Evolutionary conservation across 169 alveolate genomes (phyloP).

Genomic region (Perkinsus olseni): DNA sequence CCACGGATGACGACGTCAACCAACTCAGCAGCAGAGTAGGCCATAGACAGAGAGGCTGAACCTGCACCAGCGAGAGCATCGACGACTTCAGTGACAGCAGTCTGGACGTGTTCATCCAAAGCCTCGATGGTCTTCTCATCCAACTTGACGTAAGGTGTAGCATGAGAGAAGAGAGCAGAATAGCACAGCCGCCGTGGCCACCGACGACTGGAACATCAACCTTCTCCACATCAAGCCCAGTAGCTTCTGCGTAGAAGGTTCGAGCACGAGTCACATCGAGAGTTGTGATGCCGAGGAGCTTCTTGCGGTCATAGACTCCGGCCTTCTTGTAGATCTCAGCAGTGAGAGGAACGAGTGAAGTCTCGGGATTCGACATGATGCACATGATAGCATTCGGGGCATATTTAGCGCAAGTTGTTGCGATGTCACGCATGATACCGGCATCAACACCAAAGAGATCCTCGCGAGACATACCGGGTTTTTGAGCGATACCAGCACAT

Average conservation of each 20-base stretch:
- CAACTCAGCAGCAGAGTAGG: slow-evolving; percentile 15
- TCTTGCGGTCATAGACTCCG: too few relatives aligned
- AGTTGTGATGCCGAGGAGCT: too few relatives aligned
- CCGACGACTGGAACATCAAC: slow-evolving; percentile 3
- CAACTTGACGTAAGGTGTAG: background rate
- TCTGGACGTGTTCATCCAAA: background rate
- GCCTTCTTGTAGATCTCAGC: background rate
- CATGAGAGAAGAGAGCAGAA: background rate
- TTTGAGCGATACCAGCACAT: too few relatives aligned
- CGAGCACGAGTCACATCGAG: too few relatives aligned
- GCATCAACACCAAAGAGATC: too few relatives aligned
- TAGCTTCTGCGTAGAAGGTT: background rate
- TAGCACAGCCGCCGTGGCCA: slow-evolving; percentile 4
- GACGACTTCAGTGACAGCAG: slow-evolving; percentile 13
- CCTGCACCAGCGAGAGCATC: slow-evolving; percentile 14
- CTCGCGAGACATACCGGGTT: too few relatives aligned
- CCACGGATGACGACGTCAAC: background rate
- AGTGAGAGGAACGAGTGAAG: too few relatives aligned
- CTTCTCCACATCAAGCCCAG: too few relatives aligned
- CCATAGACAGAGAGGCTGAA: slow-evolving; percentile 15
- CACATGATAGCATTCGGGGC: too few relatives aligned
- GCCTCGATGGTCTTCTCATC: background rate
- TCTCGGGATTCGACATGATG: too few relatives aligned
- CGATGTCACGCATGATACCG: too few relatives aligned
- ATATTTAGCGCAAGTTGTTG: too few relatives aligned